phyloP scores from a whole-genome alignment of 805 yeast genomes.

The Candida multigemmis region DNA sequence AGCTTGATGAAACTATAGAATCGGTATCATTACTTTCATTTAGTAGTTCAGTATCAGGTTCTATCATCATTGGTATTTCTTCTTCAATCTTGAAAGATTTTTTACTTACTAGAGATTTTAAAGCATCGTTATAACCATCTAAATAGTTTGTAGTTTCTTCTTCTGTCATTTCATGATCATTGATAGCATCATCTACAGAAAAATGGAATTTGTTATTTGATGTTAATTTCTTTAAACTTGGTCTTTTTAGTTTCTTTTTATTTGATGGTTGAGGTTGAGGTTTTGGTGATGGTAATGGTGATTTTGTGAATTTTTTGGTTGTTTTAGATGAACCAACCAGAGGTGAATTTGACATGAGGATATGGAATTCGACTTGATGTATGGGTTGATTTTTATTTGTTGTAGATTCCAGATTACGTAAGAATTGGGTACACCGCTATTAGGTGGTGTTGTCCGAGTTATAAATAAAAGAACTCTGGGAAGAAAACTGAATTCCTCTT shows the following conservation, averaged over 20 bases:
- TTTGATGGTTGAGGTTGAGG: no score
- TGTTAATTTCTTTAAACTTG: slow-evolving; percentile 18
- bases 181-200: slow-evolving; percentile 77
- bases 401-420: no score
- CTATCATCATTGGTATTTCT: slow-evolving; percentile 6
- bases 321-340: no score
- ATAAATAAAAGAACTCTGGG: no score
- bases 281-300: no score
- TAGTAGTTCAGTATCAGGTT: not conserved
- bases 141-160: slow-evolving; percentile 45
- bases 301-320: no score
- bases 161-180: slow-evolving; percentile 52
- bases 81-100: slow-evolving; percentile 10
- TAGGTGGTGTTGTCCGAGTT: no score
- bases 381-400: no score
- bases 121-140: slow-evolving; percentile 69
- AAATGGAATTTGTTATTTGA: slow-evolving; percentile 39
- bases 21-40: slow-evolving; percentile 13
- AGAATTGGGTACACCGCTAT: no score
- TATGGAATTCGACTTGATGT: no score
- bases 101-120: slow-evolving; percentile 30
- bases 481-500: no score
- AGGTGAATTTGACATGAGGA: no score
- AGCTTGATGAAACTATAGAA: slow-evolving; percentile 29
- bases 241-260: slow-evolving; percentile 14